phyloP scores from a whole-genome alignment of 495 filamentous ascomycete genomes.

The Xylaria acuta region DNA sequence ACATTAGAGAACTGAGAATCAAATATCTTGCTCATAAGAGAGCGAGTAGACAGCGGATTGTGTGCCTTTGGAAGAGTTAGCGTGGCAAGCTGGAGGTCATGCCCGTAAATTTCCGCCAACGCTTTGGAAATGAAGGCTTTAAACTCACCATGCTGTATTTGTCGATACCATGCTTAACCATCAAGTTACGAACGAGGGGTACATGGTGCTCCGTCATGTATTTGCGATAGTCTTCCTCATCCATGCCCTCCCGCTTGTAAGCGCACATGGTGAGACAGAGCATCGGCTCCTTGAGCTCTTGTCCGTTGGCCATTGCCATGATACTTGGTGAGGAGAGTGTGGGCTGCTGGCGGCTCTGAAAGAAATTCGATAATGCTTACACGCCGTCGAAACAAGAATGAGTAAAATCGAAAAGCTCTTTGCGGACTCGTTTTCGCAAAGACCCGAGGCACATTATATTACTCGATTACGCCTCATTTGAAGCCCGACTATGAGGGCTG shows the following conservation, averaged over 20 bases:
- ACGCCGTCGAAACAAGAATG: too few relatives aligned
- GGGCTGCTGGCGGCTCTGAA: background rate
- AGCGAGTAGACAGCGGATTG: conserved; percentile 43
- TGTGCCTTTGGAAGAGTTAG: conserved; percentile 43
- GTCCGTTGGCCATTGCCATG: background rate
- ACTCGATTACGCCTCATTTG: too few relatives aligned
- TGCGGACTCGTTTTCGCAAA: too few relatives aligned
- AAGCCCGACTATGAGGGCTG: too few relatives aligned
- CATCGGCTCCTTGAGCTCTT: background rate
- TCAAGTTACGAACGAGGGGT: conserved; percentile 48
- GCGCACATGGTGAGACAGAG: conserved; percentile 57
- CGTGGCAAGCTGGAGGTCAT: too few relatives aligned
- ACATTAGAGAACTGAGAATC: conserved; percentile 46
- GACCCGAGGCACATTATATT: too few relatives aligned
- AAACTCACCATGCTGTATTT: conserved; percentile 45
- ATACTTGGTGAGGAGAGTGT: background rate
- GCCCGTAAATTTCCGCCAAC: background rate
- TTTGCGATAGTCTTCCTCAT: conserved; percentile 54
- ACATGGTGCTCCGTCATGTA: conserved; percentile 55
- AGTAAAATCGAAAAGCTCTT: too few relatives aligned
- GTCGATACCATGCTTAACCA: conserved; percentile 54
- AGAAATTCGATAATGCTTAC: too few relatives aligned
- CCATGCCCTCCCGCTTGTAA: conserved; percentile 57
- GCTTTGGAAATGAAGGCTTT: background rate
- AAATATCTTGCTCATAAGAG: conserved; percentile 47